Evolutionary conservation across 208 protist species (phyloP).

Genomic region (Leishmania mexicana): DNA sequence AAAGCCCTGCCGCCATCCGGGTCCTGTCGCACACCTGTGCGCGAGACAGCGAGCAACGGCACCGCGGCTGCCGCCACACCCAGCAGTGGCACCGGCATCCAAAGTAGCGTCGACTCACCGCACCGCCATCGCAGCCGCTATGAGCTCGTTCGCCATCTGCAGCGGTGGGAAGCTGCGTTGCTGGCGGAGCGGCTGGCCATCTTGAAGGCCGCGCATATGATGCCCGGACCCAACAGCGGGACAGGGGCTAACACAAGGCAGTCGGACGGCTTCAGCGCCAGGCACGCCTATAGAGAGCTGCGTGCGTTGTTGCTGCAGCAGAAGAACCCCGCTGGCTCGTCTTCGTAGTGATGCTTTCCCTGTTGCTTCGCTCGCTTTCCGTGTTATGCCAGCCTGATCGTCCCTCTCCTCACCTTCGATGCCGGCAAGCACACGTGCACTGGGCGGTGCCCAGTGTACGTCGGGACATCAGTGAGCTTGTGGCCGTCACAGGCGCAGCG

Average conservation of each 20-base stretch:
- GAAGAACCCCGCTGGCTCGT: background rate
- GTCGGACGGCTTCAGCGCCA: constrained; percentile 6
- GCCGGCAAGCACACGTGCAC: background rate
- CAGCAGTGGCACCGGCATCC: background rate
- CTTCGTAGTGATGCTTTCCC: background rate
- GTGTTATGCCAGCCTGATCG: background rate
- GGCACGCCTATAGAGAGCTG: constrained; percentile 29
- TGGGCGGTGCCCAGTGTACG: background rate
- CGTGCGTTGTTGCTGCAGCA: constrained; percentile 28
- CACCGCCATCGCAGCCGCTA: constrained; percentile 43
- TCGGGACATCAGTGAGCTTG: background rate
- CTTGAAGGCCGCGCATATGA: constrained; percentile 29
- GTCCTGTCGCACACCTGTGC: background rate
- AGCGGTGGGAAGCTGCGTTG: constrained; percentile 49
- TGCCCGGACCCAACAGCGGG: constrained; percentile 13
- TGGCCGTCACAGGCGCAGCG: background rate
- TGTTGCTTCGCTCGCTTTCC: background rate
- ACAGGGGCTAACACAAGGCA: constrained; percentile 20
- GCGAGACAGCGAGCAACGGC: background rate
- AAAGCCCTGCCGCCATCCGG: background rate
- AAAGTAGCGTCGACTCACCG: background rate
- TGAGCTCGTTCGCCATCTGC: constrained; percentile 54
- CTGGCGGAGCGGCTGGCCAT: constrained; percentile 32
- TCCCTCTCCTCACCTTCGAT: background rate
- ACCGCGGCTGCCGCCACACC: background rate